Base-by-base conservation (phyloP, 257 asterid species). In the Coffea canephora region DNA sequence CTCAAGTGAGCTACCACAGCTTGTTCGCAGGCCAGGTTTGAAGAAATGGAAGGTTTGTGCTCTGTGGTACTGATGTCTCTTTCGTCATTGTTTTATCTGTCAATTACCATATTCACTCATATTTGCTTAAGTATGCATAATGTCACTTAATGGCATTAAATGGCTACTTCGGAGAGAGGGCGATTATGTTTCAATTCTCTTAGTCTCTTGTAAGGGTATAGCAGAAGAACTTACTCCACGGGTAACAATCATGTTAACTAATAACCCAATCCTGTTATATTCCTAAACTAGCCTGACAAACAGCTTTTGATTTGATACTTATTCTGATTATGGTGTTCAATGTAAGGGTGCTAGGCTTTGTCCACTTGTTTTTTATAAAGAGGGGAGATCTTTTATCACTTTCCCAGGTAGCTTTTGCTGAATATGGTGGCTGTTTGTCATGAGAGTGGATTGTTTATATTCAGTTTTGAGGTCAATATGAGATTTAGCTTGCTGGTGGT, bases 1-100 rank as follows among this genome's bases (percentile, higher is more conserved):
- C 82, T 94, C 98, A 71, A 69, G 79, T 76, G 95, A 92, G 84
- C 97, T 94, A 85, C 97, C 97, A 57, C 91, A 91, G 85, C 98
- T 96, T 85, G 89, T 83, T 80, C 92, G 97, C 81, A 89, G 98
- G 84, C 98, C 93, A 78, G 99, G 97, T 82, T 85, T 96, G 31
- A 94, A 92, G 86, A 87, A 78, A 82, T 96, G 99, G 99, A 96
- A 89, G 95, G 99, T 95, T 69, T 77, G 90, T 83, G 67, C 70
- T 78, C 77, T 64, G 52, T 70, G 52, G 43, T 12, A 21, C 76
- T 76, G 81, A 46, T 80, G 34, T 45, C 45, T 74, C 41, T 69
- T 73, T 25, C 78, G 73, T 52, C 50, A 45, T 31, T 48, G 59
- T 73, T 36, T 67, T 65, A 39, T 36, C 21, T 34, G 27, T 46